Evolutionary conservation across 495 filamentous ascomycete genomes (phyloP).

Genomic region (Bryoglossum gracile): DNA sequence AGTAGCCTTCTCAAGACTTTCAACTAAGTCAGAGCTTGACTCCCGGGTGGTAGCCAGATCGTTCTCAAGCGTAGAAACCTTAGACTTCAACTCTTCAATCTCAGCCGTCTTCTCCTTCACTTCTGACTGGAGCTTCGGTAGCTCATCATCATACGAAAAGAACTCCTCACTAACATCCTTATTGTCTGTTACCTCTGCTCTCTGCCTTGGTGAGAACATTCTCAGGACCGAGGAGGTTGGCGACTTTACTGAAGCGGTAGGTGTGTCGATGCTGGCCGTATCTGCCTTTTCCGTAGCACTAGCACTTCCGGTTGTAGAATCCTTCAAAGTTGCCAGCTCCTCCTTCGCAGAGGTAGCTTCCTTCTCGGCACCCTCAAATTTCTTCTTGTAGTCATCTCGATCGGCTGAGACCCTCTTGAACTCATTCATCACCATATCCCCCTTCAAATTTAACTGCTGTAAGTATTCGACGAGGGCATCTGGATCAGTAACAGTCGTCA

Average conservation of each 20-base stretch:
- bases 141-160: conserved; percentile 79
- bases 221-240: conserved; percentile 33
- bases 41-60: conserved; percentile 33
- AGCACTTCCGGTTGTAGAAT: conserved; percentile 15
- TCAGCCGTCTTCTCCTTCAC: conserved; percentile 57
- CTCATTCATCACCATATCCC: conserved; percentile 87
- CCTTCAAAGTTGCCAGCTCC: conserved; percentile 17
- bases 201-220: conserved; percentile 42
- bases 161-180: conserved; percentile 61
- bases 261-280: conserved; percentile 19
- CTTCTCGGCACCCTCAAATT: conserved; percentile 61
- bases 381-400: conserved; percentile 71
- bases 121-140: conserved; percentile 57
- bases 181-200: conserved; percentile 32
- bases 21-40: conserved; percentile 31
- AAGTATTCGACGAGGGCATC: conserved; percentile 85
- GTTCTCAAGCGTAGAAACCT: conserved; percentile 39
- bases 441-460: conserved; percentile 77
- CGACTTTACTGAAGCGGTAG: conserved; percentile 27
- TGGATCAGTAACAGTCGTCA: conserved; percentile 81
- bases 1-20: conserved; percentile 42
- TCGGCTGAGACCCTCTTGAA: conserved; percentile 81
- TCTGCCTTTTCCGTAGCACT: conserved; percentile 24
- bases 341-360: conserved; percentile 30
- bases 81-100: conserved; percentile 55